A percentile compares a stretch with the other conserved stretches of the same genome.
Evolutionary conservation across 1,284 basidiomycete genomes (phyloP).

Genomic region (Gomphus bonarii): DNA sequence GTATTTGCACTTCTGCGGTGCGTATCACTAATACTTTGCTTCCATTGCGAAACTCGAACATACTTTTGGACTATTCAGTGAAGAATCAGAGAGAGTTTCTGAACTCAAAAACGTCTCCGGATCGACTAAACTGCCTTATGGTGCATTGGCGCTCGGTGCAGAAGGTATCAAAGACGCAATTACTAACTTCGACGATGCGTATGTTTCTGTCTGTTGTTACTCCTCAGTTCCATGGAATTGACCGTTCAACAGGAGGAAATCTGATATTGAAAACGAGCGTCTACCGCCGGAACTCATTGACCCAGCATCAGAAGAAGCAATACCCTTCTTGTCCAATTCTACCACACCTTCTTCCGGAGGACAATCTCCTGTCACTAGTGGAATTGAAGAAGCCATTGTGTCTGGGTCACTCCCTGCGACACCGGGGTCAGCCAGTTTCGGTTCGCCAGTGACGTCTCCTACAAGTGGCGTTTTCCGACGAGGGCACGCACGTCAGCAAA

Average conservation of each 20-base stretch:
- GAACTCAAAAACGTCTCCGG: conserved; percentile 90
- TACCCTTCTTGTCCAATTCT: conserved; percentile 16
- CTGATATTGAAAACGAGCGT: conserved; percentile 98
- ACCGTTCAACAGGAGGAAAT: conserved; percentile 62
- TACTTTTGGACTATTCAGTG: conserved; percentile 36
- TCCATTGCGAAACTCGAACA: conserved; percentile 3
- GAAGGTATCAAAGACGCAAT: conserved; percentile 97
- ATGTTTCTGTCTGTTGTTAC: conserved; percentile 26
- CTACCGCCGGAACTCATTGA: conserved; percentile 93
- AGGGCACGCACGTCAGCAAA: conserved; percentile 80
- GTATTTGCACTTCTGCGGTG: conserved; percentile 94
- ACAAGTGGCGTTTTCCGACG: conserved; percentile 40
- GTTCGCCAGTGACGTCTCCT: conserved; percentile 17
- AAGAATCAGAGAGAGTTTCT: conserved; percentile 96
- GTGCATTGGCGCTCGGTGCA: conserved; percentile 78
- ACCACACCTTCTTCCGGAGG: conserved; percentile 4
- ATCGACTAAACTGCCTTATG: conserved; percentile 74
- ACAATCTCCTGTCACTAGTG: background rate
- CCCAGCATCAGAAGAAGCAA: conserved; percentile 52
- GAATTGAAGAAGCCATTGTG: background rate
- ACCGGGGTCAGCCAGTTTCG: conserved; percentile 2
- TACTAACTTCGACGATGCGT: conserved; percentile 92
- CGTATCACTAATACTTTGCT: conserved; percentile 20
- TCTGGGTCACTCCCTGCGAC: background rate
- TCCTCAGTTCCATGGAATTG: background rate